Conservation (phyloP, 768 basidiomycete genomes). For the Pleurotus sapidus region DNA sequence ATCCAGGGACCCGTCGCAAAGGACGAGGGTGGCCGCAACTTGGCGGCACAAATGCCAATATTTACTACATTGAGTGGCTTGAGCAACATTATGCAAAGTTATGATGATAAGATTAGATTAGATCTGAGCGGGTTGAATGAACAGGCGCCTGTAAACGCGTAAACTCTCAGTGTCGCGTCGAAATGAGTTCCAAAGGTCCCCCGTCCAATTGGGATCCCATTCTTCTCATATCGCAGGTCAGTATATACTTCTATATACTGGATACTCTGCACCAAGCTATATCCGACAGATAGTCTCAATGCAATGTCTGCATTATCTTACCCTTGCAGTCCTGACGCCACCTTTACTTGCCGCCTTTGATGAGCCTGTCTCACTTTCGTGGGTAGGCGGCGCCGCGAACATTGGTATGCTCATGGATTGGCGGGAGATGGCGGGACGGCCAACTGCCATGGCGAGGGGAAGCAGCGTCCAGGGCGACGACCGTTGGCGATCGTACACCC, state of each 20-base stretch:
- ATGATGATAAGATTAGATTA: no score
- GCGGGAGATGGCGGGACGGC: slow-evolving; percentile 88
- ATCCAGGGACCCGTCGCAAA: no score
- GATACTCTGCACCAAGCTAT: no score
- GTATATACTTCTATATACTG: no score
- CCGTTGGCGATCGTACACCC: slow-evolving; percentile 59
- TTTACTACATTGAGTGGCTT: no score
- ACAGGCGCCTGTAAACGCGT: no score
- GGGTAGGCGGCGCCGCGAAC: slow-evolving; percentile 79
- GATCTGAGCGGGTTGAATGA: no score
- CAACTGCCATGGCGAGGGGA: slow-evolving; percentile 47
- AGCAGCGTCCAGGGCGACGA: slow-evolving; percentile 61
- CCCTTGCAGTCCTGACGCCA: slow-evolving; percentile 79
- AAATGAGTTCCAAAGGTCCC: not conserved
- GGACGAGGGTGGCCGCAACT: no score
- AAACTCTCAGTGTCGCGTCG: not conserved
- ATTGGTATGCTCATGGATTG: slow-evolving; percentile 92
- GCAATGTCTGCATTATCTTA: slow-evolving; percentile 92
- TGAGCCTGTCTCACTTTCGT: slow-evolving; percentile 61
- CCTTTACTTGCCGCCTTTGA: slow-evolving; percentile 76
- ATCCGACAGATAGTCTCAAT: slow-evolving; percentile 78
- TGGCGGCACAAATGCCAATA: no score
- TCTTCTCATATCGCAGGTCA: not conserved
- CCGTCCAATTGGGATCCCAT: not conserved
- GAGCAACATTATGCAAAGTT: no score